These are phyloP conservation scores for Penicillium coprophilum DNA, from an alignment of 495 filamentous ascomycete species.

Conservation along the genomic window DNA sequence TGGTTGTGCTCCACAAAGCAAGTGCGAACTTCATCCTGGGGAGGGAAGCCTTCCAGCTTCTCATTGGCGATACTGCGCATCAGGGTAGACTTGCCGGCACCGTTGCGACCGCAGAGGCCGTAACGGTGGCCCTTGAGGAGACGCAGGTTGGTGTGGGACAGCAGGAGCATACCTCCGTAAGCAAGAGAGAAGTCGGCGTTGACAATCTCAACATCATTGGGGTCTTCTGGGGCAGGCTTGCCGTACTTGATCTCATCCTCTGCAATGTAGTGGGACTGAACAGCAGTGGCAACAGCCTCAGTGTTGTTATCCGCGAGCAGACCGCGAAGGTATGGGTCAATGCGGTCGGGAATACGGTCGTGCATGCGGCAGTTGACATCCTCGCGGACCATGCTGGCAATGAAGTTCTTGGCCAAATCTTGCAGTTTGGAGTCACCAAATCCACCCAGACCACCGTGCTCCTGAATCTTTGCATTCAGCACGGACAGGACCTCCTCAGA, in stretches of 20 bases:
- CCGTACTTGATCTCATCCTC: slow-evolving; percentile 88
- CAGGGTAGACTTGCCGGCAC: slow-evolving; percentile 95
- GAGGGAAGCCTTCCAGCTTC: slow-evolving; percentile 95
- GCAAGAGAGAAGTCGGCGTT: slow-evolving; percentile 97
- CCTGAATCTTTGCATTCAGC: slow-evolving; percentile 72
- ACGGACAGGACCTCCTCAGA: slow-evolving; percentile 73
- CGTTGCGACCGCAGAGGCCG: slow-evolving; percentile 93
- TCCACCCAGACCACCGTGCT: slow-evolving; percentile 58
- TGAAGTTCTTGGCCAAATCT: slow-evolving; percentile 67
- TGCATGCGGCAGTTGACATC: slow-evolving; percentile 82
- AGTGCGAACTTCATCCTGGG: slow-evolving; percentile 84
- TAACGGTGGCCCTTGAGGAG: slow-evolving; percentile 96
- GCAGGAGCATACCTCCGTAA: slow-evolving; percentile 96
- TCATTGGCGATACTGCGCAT: slow-evolving; percentile 95
- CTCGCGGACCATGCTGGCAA: slow-evolving; percentile 84
- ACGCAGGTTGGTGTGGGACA: slow-evolving; percentile 93
- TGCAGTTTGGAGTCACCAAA: slow-evolving; percentile 63
- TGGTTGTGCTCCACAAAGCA: slow-evolving; percentile 99
- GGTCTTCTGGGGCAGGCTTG: slow-evolving; percentile 77
- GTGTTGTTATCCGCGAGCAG: slow-evolving; percentile 60
- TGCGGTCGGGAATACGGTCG: slow-evolving; percentile 63
- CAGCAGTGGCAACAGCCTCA: slow-evolving; percentile 59
- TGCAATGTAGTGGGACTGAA: slow-evolving; percentile 69
- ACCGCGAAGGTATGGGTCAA: slow-evolving; percentile 71
- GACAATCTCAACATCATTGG: slow-evolving; percentile 89